Conservation (phyloP, 805 yeast species). For the Saccharomycopsis microspora region DNA sequence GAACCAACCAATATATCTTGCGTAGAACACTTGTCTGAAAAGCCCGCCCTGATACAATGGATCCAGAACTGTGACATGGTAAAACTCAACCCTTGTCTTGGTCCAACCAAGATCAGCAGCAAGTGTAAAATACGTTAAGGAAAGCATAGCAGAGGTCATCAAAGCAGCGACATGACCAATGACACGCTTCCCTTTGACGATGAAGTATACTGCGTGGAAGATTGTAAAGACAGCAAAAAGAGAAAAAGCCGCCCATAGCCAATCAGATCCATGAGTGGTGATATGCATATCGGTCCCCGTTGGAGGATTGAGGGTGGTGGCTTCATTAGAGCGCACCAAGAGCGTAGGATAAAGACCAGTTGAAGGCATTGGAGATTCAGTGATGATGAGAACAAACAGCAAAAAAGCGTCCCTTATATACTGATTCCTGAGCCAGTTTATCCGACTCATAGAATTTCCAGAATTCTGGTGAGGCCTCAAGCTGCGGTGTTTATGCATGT, state of each 20-base stretch:
- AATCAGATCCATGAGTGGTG: constrained; percentile 29
- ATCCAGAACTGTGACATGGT: constrained; percentile 25
- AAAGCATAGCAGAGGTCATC: constrained; percentile 26
- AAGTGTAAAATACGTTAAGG: constrained; percentile 31
- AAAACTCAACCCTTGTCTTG: constrained; percentile 28
- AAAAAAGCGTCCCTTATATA: constrained; percentile 16
- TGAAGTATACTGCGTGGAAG: background rate
- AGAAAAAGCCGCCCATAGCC: constrained; percentile 32
- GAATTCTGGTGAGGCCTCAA: too few relatives aligned
- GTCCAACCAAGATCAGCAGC: constrained; percentile 38
- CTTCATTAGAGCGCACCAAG: constrained; percentile 19
- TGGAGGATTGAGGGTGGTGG: constrained; percentile 23
- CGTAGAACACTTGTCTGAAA: constrained; percentile 34
- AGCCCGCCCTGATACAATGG: constrained; percentile 19
- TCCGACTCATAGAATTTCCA: background rate
- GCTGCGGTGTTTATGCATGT: too few relatives aligned
- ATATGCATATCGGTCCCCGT: constrained; percentile 22
- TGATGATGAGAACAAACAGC: constrained; percentile 2
- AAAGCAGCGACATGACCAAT: constrained; percentile 22
- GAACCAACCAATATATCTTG: constrained; percentile 34
- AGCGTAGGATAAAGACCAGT: constrained; percentile 18
- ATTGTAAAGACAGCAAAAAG: constrained; percentile 21
- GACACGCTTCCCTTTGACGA: constrained; percentile 20
- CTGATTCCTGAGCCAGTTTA: constrained; percentile 12
- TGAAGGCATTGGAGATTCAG: constrained; percentile 32